Conservation (phyloP, 1,284 basidiomycete genomes). For the Ceratobasidium sp. region DNA sequence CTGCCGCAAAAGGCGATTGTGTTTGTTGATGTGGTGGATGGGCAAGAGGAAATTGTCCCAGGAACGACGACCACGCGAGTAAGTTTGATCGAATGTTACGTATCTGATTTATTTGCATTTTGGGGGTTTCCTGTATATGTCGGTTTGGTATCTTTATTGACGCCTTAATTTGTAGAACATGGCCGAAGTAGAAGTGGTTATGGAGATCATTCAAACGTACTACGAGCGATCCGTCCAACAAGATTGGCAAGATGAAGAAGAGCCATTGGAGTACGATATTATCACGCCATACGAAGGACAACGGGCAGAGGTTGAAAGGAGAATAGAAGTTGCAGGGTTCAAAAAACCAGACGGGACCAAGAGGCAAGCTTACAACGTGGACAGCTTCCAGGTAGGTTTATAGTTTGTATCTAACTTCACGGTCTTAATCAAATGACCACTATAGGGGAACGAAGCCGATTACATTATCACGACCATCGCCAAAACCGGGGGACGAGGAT, state of each 20-base stretch:
- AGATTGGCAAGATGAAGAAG: conserved; percentile 53
- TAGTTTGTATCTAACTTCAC: not conserved
- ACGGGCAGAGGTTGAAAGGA: conserved; percentile 61
- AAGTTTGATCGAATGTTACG: conserved; percentile 28
- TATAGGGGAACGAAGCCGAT: conserved; percentile 44
- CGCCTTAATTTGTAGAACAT: conserved; percentile 59
- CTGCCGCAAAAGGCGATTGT: not conserved
- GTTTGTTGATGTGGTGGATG: conserved; percentile 63
- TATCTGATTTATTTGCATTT: not conserved
- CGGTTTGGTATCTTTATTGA: not conserved
- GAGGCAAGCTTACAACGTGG: conserved; percentile 3
- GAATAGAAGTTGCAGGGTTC: conserved; percentile 55
- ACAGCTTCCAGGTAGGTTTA: conserved; percentile 26
- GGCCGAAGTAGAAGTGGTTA: conserved; percentile 57
- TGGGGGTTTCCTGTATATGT: not conserved
- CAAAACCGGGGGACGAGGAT: conserved; percentile 67
- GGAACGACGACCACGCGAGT: conserved; percentile 62
- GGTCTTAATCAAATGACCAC: not conserved
- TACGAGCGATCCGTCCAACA: not conserved
- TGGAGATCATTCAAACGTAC: conserved; percentile 22
- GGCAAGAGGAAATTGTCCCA: conserved; percentile 52
- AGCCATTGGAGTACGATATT: conserved; percentile 61
- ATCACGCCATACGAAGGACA: conserved; percentile 79
- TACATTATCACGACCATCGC: conserved; percentile 65
- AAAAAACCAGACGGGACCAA: conserved; percentile 39